phyloP scores from a whole-genome alignment of 495 filamentous ascomycete species.

The Xanthoparmelia taractica region DNA sequence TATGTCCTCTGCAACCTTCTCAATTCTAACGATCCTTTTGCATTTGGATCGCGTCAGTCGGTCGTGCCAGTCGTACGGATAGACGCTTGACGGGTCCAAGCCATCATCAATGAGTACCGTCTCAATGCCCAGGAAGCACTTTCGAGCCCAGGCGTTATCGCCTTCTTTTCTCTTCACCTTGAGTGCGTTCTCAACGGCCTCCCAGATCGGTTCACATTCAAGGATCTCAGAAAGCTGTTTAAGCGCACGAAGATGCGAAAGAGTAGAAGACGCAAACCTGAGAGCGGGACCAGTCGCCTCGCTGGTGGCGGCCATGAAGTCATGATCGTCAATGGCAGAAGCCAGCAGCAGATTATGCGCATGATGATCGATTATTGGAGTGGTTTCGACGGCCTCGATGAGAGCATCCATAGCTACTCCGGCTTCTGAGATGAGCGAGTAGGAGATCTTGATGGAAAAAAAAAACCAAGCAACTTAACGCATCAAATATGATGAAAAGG shows the following conservation, averaged over 20 bases:
- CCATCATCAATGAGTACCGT: conserved; percentile 75
- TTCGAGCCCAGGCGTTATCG: conserved; percentile 50
- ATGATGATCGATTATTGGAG: conserved; percentile 83
- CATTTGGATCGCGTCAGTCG: conserved; percentile 52
- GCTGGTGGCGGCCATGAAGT: conserved; percentile 54
- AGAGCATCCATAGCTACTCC: conserved; percentile 15
- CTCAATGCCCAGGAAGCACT: conserved; percentile 69
- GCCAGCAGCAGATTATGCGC: conserved; percentile 68
- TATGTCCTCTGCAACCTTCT: conserved; percentile 61
- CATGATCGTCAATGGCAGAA: conserved; percentile 31
- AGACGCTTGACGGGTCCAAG: conserved; percentile 49
- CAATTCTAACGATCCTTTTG: conserved; percentile 77
- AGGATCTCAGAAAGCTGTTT: conserved; percentile 60
- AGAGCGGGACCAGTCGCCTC: conserved; percentile 68
- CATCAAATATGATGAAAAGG: too few relatives aligned
- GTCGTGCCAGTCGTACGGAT: conserved; percentile 63
- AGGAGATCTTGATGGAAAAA: neutral
- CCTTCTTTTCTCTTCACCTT: conserved; percentile 46
- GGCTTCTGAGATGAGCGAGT: neutral
- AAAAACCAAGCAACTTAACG: too few relatives aligned
- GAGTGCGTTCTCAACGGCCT: conserved; percentile 55
- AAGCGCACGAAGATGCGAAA: conserved; percentile 64
- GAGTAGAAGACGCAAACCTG: conserved; percentile 46
- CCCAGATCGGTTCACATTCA: conserved; percentile 50
- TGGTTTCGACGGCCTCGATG: conserved; percentile 44